These are phyloP conservation scores for Ophiognomonia clavigignenti-juglandacearum DNA, from an alignment of 2,329 filamentous ascomycete genomes.

Conservation along the genomic window DNA sequence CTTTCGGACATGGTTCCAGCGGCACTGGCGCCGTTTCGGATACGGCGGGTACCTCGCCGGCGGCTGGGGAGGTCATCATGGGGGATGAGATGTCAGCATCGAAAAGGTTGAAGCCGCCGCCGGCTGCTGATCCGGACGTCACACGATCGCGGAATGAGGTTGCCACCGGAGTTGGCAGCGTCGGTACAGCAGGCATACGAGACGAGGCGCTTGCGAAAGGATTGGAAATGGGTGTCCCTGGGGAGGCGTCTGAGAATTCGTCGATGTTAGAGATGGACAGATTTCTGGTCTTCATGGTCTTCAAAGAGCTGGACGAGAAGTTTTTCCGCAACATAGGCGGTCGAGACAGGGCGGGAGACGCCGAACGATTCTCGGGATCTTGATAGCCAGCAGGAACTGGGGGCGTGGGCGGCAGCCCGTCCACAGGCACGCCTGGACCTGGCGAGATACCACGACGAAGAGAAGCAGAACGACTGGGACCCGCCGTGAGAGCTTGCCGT, in stretches of 20 bases:
- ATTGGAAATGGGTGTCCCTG: conserved; percentile 68
- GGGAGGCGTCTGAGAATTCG: conserved; percentile 62
- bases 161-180: conserved; percentile 63
- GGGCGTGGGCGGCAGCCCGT: conserved; percentile 24
- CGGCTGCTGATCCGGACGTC: conserved; percentile 52
- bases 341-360: conserved; percentile 47
- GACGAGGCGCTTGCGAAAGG: conserved; percentile 51
- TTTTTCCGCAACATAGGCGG: conserved; percentile 55
- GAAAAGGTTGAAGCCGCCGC: conserved; percentile 76
- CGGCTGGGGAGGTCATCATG: conserved; percentile 52
- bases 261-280: conserved; percentile 61
- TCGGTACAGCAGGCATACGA: conserved; percentile 52
- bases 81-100: conserved; percentile 75
- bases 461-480: conserved; percentile 25
- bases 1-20: conserved; percentile 86
- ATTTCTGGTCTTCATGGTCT: conserved; percentile 69
- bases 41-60: conserved; percentile 58
- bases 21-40: conserved; percentile 62
- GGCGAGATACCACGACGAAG: conserved; percentile 26
- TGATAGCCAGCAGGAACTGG: conserved; percentile 25
- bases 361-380: conserved; percentile 36
- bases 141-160: conserved; percentile 56
- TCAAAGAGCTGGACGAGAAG: conserved; percentile 65
- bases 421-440: conserved; percentile 24
- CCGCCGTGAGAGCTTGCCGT: conserved; percentile 35